Evolutionary conservation across 1,284 basidiomycete species (phyloP).

Genomic region (Moesziomyces parantarcticus): DNA sequence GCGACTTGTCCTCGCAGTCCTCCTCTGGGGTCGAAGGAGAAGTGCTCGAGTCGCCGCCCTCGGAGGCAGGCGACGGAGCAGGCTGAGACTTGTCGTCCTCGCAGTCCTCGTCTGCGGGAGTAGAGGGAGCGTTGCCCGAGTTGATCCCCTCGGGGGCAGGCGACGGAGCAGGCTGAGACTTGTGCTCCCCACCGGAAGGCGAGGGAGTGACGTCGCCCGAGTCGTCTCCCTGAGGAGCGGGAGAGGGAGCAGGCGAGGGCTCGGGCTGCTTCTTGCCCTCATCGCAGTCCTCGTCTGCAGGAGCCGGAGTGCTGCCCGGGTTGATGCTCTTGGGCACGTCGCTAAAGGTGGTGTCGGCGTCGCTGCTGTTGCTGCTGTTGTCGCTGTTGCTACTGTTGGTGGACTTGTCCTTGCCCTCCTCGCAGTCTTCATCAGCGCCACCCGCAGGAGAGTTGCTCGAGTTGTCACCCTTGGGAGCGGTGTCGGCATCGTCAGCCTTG

Average conservation of each 20-base stretch:
- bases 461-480: too few relatives aligned
- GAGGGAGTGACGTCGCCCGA: neutral
- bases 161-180: neutral
- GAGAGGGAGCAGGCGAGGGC: neutral
- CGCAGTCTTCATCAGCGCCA: conserved; percentile 8
- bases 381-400: too few relatives aligned
- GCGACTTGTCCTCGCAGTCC: conserved; percentile 1
- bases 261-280: neutral
- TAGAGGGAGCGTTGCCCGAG: neutral
- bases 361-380: too few relatives aligned
- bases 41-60: too few relatives aligned
- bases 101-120: neutral
- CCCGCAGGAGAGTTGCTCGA: neutral
- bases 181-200: conserved; percentile 5
- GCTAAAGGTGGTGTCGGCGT: neutral
- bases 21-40: neutral
- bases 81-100: neutral
- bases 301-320: neutral
- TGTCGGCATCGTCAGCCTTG: neutral
- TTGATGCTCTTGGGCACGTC: neutral
- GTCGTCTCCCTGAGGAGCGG: too few relatives aligned
- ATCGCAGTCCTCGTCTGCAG: neutral
- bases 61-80: neutral
- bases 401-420: neutral
- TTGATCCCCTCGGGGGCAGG: neutral